phyloP scores from a whole-genome alignment of 306 rosid genomes.

The Parietaria judaica region DNA sequence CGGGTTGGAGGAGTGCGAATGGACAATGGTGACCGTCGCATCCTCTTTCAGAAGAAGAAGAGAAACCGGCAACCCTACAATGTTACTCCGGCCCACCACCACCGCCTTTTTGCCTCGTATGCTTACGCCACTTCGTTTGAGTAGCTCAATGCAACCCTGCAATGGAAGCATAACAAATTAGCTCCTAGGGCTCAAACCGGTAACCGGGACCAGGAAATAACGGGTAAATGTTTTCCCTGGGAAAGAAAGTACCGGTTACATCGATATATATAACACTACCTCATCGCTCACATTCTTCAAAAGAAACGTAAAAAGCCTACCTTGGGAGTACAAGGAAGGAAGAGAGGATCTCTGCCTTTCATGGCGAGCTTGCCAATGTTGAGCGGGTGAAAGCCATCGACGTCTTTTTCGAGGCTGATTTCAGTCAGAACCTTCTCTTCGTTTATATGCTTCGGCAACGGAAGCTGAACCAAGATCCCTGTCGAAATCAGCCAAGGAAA shows the following conservation, averaged over 20 bases:
- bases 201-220: too few species aligned
- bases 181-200: too few species aligned
- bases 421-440: conserved; percentile 73
- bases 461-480: conserved; percentile 96
- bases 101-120: conserved; percentile 78
- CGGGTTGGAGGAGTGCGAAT: conserved; percentile 58
- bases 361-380: conserved; percentile 92
- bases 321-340: conserved; percentile 92
- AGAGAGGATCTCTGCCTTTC: conserved; percentile 89
- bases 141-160: conserved; percentile 87
- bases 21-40: conserved; percentile 76
- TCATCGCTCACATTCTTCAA: neutral
- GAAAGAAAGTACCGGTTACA: too few species aligned
- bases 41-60: conserved; percentile 79
- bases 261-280: too few species aligned
- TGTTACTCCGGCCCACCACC: conserved; percentile 93
- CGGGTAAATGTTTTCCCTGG: too few species aligned
- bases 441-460: conserved; percentile 80
- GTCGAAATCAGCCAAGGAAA: conserved; percentile 13
- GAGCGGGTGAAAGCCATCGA: conserved; percentile 94
- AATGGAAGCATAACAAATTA: too few species aligned
- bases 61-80: conserved; percentile 84
- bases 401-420: conserved; percentile 85
- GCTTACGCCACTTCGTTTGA: conserved; percentile 62
- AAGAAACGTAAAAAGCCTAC: conserved; percentile 21